These are phyloP conservation scores for Malus domestica DNA, from an alignment of 306 rosid genomes.

Conservation along the genomic window ASM211411v1 NC_041789.1:16047001-16047500, in stretches of 20 bases:
- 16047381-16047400: no score
- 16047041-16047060: rapidly evolving
- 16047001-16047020: rapidly evolving
- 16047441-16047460: no score
- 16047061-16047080: rapidly evolving
- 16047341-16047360: rapidly evolving
- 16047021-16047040: rapidly evolving
- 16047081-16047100: rapidly evolving
- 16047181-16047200: no score
- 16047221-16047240: no score
- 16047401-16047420: rapidly evolving
- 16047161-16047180: no score
- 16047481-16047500: no score
- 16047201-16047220: no score
- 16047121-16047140: rapidly evolving
- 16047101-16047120: no score
- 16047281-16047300: rapidly evolving
- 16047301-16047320: rapidly evolving
- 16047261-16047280: rapidly evolving
- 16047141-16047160: no score
- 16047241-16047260: rapidly evolving
- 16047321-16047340: rapidly evolving
- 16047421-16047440: rapidly evolving
- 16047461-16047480: no score
- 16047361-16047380: rapidly evolving